phyloP scores from a whole-genome alignment of 2,329 filamentous ascomycete genomes.

The Venturia pyrina region DNA sequence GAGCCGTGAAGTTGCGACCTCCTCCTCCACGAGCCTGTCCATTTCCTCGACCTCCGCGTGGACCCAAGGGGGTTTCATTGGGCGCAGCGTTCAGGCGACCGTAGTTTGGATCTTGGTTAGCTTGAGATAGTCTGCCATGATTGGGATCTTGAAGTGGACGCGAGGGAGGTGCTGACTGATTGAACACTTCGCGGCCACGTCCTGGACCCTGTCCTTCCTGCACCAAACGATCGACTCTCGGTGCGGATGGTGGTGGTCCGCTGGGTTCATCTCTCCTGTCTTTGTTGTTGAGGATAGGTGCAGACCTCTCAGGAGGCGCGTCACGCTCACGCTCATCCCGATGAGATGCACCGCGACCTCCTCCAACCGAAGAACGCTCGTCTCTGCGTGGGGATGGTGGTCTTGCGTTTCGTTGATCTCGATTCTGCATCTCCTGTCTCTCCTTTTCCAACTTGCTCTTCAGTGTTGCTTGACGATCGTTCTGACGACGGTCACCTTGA shows the following conservation, averaged over 20 bases:
- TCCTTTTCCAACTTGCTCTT: conserved; percentile 19
- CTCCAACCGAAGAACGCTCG: neutral
- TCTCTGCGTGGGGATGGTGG: conserved; percentile 6
- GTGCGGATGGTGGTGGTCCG: conserved; percentile 15
- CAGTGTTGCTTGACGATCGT: conserved; percentile 20
- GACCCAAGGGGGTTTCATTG: conserved; percentile 41
- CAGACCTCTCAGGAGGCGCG: neutral
- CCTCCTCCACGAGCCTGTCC: conserved; percentile 21
- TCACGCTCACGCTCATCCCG: conserved; percentile 22
- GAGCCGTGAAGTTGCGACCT: conserved; percentile 30
- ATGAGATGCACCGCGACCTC: conserved; percentile 2
- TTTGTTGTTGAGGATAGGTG: conserved; percentile 20
- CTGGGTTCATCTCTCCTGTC: conserved; percentile 21
- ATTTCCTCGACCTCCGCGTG: conserved; percentile 33
- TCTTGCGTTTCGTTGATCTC: conserved; percentile 10
- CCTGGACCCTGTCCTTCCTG: conserved; percentile 27
- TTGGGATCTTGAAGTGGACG: conserved; percentile 30
- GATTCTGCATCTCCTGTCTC: conserved; percentile 16
- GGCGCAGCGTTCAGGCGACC: conserved; percentile 41
- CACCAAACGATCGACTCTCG: conserved; percentile 16
- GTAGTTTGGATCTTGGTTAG: conserved; percentile 38
- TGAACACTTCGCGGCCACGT: conserved; percentile 29
- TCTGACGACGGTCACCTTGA: conserved; percentile 17
- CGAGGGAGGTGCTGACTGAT: conserved; percentile 22
- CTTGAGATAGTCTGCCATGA: conserved; percentile 37